Evolutionary conservation across 2,329 filamentous ascomycete species (phyloP).

Genomic region (Exophiala phaeomuriformis): DNA sequence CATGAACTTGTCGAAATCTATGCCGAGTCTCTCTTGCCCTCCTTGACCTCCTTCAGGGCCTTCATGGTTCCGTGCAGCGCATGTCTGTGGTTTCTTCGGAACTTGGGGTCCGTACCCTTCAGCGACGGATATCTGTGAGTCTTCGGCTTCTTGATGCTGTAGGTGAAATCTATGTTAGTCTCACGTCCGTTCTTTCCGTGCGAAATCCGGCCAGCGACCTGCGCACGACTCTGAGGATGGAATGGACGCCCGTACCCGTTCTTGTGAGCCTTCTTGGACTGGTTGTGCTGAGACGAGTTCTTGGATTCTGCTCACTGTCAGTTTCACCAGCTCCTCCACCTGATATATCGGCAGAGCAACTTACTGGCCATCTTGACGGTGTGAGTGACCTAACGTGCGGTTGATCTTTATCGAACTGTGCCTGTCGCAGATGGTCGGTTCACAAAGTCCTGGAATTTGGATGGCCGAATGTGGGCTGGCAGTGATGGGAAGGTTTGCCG

Average conservation of each 20-base stretch:
- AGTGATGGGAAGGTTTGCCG: slow-evolving; percentile 9
- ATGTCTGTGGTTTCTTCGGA: slow-evolving; percentile 99
- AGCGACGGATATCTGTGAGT: slow-evolving; percentile 97
- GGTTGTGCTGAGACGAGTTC: slow-evolving; percentile 99
- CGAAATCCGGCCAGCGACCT: too few species aligned
- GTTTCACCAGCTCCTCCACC: not conserved
- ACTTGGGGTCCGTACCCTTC: slow-evolving; percentile 98
- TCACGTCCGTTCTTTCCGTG: not conserved
- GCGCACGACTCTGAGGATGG: too few species aligned
- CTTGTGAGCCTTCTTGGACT: slow-evolving; percentile 96
- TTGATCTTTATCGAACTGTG: slow-evolving; percentile 3
- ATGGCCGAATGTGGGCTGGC: slow-evolving; percentile 11
- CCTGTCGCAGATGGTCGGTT: not conserved
- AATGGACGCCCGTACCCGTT: slow-evolving; percentile 71
- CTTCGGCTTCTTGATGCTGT: slow-evolving; percentile 99
- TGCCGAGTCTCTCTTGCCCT: slow-evolving; percentile 86
- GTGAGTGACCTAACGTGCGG: slow-evolving; percentile 9
- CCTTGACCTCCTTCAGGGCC: slow-evolving; percentile 96
- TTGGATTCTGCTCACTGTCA: slow-evolving; percentile 69
- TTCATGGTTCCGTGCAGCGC: slow-evolving; percentile 98
- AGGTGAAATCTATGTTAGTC: slow-evolving; percentile 14
- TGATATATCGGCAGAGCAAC: not conserved
- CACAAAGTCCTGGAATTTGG: slow-evolving; percentile 10
- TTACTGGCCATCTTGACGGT: slow-evolving; percentile 28
- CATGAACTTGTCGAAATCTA: slow-evolving; percentile 38